Evolutionary conservation across 1,284 basidiomycete species (phyloP).

Genomic region (Melanopsichium pennsylvanicum): DNA sequence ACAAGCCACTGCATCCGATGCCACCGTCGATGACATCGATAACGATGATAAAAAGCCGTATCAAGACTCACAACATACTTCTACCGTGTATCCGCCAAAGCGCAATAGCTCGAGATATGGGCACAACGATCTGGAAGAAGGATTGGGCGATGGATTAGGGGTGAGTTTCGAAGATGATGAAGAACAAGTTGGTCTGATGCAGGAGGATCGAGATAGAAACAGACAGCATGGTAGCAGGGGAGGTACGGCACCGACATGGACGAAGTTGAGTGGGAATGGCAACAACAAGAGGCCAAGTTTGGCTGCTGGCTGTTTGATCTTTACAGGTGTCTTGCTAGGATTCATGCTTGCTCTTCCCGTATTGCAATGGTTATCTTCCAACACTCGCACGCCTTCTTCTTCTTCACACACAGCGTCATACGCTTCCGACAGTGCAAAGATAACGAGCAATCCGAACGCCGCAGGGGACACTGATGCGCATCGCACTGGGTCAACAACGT

Average conservation of each 20-base stretch:
- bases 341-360: conserved; percentile 33
- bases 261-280: neutral
- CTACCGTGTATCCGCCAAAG: conserved; percentile 7
- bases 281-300: conserved; percentile 2
- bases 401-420: too few relatives aligned
- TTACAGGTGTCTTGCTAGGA: conserved; percentile 29
- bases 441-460: too few relatives aligned
- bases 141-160: conserved; percentile 6
- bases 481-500: neutral
- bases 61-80: neutral
- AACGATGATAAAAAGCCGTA: conserved; percentile 26
- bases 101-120: neutral
- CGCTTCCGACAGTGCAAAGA: too few relatives aligned
- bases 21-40: conserved; percentile 34
- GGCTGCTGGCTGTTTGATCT: conserved; percentile 26
- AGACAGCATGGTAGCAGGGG: too few relatives aligned
- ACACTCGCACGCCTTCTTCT: neutral
- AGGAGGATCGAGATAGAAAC: conserved; percentile 25
- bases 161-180: conserved; percentile 48
- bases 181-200: conserved; percentile 51
- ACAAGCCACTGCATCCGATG: conserved; percentile 44
- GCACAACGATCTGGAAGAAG: conserved; percentile 5
- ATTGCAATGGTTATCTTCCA: conserved; percentile 44
- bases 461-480: too few relatives aligned
- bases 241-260: neutral